Base-by-base conservation (phyloP, 495 filamentous ascomycete genomes). In the Tuber aestivum region DNA sequence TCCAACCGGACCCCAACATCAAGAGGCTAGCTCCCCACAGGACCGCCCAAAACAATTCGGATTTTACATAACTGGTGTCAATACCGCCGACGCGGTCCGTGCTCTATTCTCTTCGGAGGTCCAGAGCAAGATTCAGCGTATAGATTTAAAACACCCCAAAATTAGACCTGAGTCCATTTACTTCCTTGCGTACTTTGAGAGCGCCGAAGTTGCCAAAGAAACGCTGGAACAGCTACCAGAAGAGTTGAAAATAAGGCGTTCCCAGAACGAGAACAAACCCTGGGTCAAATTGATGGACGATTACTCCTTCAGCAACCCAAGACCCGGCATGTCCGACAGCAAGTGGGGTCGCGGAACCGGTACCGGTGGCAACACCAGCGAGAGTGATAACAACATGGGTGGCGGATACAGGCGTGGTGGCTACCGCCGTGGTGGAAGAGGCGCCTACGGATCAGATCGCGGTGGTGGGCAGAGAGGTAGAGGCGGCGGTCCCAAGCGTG, bases 91-190 rank as follows among this genome's bases (percentile, higher is more conserved):
- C 40, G 92, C 91, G 35, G 90, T 92, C 9, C 91, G 91, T 45
- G 90, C 92, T 44, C 86, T 95, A 8, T 93, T 99, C 80, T 83
- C 88, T 7, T 90, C 96, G 20, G 93, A 96, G 76, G 93, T 97
- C 82, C 91, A 89, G 83, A 81, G 86, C 18, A 97, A 94, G 84
- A 91, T 97, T 72, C 73, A 86, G 65, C 90, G 91, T 83, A 88
- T 97, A 68, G 93, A 97, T 71, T 70, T 74, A 70, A 83, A 81
- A 45, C 88, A 86, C 71, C 16, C 72, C 3, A 65, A 40, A 16
- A 23, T 0, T 12, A 44, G n/a, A 41, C 37, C 32, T 41, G 6
- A 40, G 2, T n/a, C 41, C 23, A 79, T 72, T 65, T 94, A 92
- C 85, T 92, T 91, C 83, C 90, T 97, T 50, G 93, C 91, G 27